Evolutionary conservation across 352 stramenopile species (phyloP).

Genomic region (Globisporangium paroecandrum): DNA sequence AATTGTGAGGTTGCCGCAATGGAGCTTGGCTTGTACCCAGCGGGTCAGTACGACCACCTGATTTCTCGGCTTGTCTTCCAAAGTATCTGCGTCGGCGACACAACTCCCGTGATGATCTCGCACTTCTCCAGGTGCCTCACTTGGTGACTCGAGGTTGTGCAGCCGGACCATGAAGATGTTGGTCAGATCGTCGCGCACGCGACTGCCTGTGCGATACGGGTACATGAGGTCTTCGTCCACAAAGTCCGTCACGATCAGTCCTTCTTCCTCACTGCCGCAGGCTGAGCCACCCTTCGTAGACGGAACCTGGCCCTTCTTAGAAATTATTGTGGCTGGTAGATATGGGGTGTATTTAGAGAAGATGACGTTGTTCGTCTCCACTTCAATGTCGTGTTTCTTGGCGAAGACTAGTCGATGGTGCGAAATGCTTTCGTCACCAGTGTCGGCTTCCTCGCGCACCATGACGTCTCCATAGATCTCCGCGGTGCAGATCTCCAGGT

Average conservation of each 20-base stretch:
- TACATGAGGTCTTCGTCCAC: slow-evolving; percentile 6
- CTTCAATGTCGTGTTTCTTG: not conserved
- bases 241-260: slow-evolving; percentile 2
- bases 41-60: slow-evolving; percentile 28
- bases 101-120: not conserved
- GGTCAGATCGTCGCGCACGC: not conserved
- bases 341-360: not conserved
- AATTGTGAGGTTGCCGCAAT: not conserved
- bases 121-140: not conserved
- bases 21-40: slow-evolving; percentile 32
- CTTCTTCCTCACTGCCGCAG: not conserved
- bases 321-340: not conserved
- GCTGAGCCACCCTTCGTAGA: not conserved
- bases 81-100: not conserved
- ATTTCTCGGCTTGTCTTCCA: not conserved
- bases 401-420: slow-evolving; percentile 3
- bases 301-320: not conserved
- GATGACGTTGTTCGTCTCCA: slow-evolving; percentile 7
- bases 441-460: not conserved
- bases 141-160: not conserved
- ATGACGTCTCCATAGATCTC: not conserved
- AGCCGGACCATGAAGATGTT: not conserved
- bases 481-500: slow-evolving; percentile 2
- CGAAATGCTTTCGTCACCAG: not conserved
- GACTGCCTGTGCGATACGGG: not conserved